Evolutionary conservation across 208 protist species (phyloP).

Genomic region (Crithidia thermophila): DNA sequence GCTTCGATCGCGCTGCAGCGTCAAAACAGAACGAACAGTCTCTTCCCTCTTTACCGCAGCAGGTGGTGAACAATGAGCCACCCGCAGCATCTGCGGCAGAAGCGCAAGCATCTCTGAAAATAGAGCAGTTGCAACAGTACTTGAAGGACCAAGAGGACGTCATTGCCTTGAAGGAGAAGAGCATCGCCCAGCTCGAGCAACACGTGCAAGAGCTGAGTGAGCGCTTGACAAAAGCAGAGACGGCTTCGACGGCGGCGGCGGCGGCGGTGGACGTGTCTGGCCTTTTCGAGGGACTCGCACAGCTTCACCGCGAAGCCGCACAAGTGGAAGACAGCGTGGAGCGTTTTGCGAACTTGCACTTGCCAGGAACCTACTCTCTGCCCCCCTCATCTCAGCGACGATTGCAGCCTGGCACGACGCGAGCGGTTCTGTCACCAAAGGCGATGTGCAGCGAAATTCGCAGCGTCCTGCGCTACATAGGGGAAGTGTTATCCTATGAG

Average conservation of each 20-base stretch:
- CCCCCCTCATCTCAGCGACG: not conserved
- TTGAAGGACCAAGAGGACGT: constrained; percentile 1
- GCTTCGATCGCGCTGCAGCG: not conserved
- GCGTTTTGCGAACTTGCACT: not conserved
- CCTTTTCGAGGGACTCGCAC: not conserved
- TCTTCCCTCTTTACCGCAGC: too few species aligned
- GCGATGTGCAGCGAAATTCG: not conserved
- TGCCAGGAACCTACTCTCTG: not conserved
- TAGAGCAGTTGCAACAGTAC: constrained; percentile 4
- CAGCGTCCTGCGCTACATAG: not conserved
- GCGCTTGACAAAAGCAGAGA: not conserved
- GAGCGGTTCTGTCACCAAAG: not conserved
- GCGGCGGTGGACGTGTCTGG: not conserved
- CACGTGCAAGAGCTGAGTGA: constrained; percentile 9
- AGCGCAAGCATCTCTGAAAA: not conserved
- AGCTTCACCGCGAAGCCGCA: not conserved
- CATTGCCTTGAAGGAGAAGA: not conserved
- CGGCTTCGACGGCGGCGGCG: not conserved
- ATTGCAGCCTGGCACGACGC: not conserved
- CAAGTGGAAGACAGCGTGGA: not conserved
- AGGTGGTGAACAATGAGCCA: too few species aligned
- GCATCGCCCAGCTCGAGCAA: constrained; percentile 1
- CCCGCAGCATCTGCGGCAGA: not conserved
- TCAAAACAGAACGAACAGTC: not conserved
- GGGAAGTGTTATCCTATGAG: not conserved